Evolutionary conservation across 23 red algal genomes (phyloP), one percentile per base, ranked within the genome.

Genomic region (Gracilariopsis chorda): DNA sequence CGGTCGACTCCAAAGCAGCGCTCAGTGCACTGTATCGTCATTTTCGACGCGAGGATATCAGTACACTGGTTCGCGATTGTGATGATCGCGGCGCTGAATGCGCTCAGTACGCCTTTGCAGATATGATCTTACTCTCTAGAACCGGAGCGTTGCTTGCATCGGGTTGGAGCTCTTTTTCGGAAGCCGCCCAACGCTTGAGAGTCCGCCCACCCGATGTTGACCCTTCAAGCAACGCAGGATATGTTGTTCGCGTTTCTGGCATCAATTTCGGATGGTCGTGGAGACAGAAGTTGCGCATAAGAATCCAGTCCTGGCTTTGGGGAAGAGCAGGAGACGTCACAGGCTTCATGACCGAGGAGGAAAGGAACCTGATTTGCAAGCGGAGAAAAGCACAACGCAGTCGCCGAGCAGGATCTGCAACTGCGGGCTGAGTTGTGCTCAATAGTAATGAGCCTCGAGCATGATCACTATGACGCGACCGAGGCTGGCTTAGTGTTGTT

Each of bases 151-250:
- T 91, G 87, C 73, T 91, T 36, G 70, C 59, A 61, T 91, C 87
- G 28, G 87, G 87, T 44, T 91, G 87, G 87, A 91, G 87, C 62
- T 65, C 52, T 44, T 91, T 91, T 48, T 78, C 70, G 19, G 87
- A 91, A 75, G 87, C 70, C 2, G 87, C 87, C 12, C 49, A 49
- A 27, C 51, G 87, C 41, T 42, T 91, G 73, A 47, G 87, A 63
- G 72, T 87, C 35, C 59, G 82, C 27, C 78, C 78, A 49, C 41
- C 42, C 4, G 78, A 47, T 59, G 27, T 83, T 16, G 78, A 29
- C 32, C 78, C 78, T 17, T 63, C 51, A 27, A 46, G 78, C 36
- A 83, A 59, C 33, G 78, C 59, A 12, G 78, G 56, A 23, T 83
- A 83, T 25, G 28, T 83, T 32, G 44, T 83, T 21, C 55, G 78